Conservation (phyloP, 2,329 filamentous ascomycete species). For the Penicillium sp. region DNA sequence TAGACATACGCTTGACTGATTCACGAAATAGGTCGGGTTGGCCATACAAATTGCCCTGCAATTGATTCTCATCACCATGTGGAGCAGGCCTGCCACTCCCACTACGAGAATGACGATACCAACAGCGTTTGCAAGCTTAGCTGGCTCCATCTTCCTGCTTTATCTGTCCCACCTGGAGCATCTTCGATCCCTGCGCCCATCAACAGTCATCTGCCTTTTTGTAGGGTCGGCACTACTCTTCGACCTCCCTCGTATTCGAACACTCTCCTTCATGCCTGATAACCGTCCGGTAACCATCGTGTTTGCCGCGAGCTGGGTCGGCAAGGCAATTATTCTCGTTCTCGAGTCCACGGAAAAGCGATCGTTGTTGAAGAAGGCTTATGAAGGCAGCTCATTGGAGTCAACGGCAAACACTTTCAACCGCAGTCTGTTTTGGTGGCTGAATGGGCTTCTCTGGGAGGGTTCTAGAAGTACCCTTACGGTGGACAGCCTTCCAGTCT, state of each 20-base stretch:
- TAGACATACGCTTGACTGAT: background rate
- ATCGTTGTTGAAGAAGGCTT: conserved; percentile 17
- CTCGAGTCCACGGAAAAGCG: conserved; percentile 49
- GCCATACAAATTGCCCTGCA: conserved; percentile 17
- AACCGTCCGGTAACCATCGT: conserved; percentile 8
- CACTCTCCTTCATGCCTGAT: conserved; percentile 17
- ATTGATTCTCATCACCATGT: conserved; percentile 12
- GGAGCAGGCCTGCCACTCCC: conserved; percentile 10
- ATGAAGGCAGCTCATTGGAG: conserved; percentile 20
- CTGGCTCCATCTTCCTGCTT: conserved; percentile 6
- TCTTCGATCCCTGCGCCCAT: conserved; percentile 20
- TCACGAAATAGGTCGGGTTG: conserved; percentile 5
- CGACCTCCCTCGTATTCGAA: conserved; percentile 21
- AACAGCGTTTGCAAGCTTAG: conserved; percentile 8
- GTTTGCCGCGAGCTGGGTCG: conserved; percentile 18
- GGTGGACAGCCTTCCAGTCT: conserved; percentile 43
- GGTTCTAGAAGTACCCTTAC: conserved; percentile 35
- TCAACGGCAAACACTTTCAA: conserved; percentile 28
- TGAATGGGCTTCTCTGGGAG: conserved; percentile 34
- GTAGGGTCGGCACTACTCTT: conserved; percentile 12
- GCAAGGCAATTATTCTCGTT: conserved; percentile 45
- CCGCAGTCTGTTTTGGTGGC: conserved; percentile 38
- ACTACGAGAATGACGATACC: conserved; percentile 17
- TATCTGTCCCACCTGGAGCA: conserved; percentile 24
- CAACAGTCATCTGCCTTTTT: conserved; percentile 18